Conservation (phyloP, 108 stramenopile species). For the Skeletonema menzelii region DNA sequence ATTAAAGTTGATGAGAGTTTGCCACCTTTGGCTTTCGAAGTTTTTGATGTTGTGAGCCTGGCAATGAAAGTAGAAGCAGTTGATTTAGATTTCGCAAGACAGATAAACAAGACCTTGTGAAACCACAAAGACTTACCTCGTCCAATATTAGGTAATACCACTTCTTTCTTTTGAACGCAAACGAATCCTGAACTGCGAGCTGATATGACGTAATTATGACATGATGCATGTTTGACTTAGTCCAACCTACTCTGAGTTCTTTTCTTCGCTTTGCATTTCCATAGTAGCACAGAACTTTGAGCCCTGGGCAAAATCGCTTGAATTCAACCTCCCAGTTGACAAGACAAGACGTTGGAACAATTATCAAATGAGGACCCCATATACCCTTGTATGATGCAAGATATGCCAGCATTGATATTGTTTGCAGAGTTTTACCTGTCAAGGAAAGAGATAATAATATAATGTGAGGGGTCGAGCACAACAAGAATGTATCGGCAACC, state of each 20-base stretch:
- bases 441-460: neutral
- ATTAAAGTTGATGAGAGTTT: slow-evolving; percentile 97
- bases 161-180: slow-evolving; percentile 92
- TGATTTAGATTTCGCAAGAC: neutral
- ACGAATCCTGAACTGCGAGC: slow-evolving; percentile 95
- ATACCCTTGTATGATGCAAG: slow-evolving; percentile 93
- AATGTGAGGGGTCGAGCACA: neutral
- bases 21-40: slow-evolving; percentile 98
- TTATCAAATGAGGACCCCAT: slow-evolving; percentile 98
- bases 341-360: slow-evolving; percentile 96
- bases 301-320: slow-evolving; percentile 91
- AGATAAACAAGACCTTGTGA: neutral
- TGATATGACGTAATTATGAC: slow-evolving; percentile 98
- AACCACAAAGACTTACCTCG: slow-evolving; percentile 39
- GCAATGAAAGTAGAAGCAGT: neutral
- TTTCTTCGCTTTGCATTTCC: slow-evolving; percentile 92
- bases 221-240: slow-evolving; percentile 91
- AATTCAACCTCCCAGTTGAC: slow-evolving; percentile 99
- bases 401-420: slow-evolving; percentile 93
- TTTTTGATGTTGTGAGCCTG: slow-evolving; percentile 98
- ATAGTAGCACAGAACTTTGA: slow-evolving; percentile 96
- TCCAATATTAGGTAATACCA: slow-evolving; percentile 99
- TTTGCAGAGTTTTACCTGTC: slow-evolving; percentile 90
- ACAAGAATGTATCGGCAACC: neutral
- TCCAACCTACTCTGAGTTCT: slow-evolving; percentile 93